Conservation (phyloP, 2,329 filamentous ascomycete species). For the Tolypocladium capitatum region DNA sequence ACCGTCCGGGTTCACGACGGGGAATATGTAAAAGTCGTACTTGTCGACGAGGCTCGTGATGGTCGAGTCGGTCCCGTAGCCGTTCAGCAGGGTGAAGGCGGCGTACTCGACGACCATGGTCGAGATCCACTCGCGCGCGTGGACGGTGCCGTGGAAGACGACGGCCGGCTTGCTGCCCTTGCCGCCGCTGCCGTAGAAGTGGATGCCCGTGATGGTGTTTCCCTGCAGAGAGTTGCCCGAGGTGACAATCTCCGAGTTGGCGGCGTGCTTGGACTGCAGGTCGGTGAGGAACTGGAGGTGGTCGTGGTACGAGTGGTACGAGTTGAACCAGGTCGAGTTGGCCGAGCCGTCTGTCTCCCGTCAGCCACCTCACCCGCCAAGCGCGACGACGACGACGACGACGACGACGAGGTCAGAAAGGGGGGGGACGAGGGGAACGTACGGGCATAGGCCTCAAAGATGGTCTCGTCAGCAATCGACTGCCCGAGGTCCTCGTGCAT, state of each 20-base stretch:
- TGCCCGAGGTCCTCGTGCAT: conserved; percentile 27
- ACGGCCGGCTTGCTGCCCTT: conserved; percentile 36
- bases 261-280: conserved; percentile 27
- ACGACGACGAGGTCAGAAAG: no score
- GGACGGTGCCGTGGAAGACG: conserved; percentile 43
- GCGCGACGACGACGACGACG: no score
- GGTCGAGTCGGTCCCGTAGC: conserved; percentile 25
- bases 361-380: not conserved
- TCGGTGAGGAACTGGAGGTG: conserved; percentile 34
- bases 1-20: conserved; percentile 49
- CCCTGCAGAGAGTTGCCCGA: conserved; percentile 34
- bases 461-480: conserved; percentile 21
- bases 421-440: conserved; percentile 7
- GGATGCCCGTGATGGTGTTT: conserved; percentile 46
- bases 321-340: conserved; percentile 33
- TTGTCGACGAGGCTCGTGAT: conserved; percentile 37
- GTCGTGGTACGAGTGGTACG: conserved; percentile 38
- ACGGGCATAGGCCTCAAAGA: conserved; percentile 16
- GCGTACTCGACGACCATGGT: conserved; percentile 43
- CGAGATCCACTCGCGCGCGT: conserved; percentile 48
- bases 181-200: conserved; percentile 35
- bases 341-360: conserved; percentile 8
- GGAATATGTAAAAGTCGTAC: conserved; percentile 54
- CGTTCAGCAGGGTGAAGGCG: conserved; percentile 32
- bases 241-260: conserved; percentile 33